Percentiles rank a stretch among this genome's conserved stretches.
These are phyloP conservation scores for Bjerkandera adusta DNA, from an alignment of 1,284 basidiomycete species.

Conservation along the genomic window DNA sequence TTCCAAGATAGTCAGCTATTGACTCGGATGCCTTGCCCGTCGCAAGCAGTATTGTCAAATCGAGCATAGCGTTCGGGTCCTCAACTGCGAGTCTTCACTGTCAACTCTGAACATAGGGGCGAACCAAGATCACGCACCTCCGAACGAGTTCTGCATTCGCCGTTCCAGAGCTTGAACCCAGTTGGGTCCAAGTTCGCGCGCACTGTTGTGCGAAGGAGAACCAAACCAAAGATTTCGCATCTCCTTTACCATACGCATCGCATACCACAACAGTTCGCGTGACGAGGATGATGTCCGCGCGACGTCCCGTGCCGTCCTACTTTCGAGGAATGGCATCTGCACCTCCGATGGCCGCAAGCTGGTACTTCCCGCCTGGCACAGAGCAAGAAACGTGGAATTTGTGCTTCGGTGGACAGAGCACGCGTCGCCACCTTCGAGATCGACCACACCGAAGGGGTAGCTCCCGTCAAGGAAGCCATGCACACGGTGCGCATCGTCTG, in stretches of 20 bases:
- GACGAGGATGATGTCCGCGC: constrained; percentile 69
- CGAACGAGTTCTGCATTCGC: constrained; percentile 61
- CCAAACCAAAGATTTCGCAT: constrained; percentile 73
- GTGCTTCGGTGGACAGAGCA: no score
- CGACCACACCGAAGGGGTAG: constrained; percentile 70
- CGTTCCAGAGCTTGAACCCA: constrained; percentile 66
- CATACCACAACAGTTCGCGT: constrained; percentile 69
- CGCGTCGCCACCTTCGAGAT: constrained; percentile 35
- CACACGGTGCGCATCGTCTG: constrained; percentile 55
- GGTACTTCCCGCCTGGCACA: no score
- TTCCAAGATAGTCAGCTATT: constrained; percentile 69
- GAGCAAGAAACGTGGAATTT: no score
- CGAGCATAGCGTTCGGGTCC: constrained; percentile 60
- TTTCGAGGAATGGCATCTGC: constrained; percentile 57
- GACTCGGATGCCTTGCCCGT: constrained; percentile 69
- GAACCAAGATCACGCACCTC: constrained; percentile 45
- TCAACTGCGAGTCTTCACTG: constrained; percentile 38
- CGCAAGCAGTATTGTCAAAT: constrained; percentile 68
- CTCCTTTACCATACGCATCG: constrained; percentile 65
- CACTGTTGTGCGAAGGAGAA: constrained; percentile 58
- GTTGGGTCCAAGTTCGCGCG: constrained; percentile 66
- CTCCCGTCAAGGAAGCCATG: constrained; percentile 77
- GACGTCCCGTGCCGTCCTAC: constrained; percentile 46
- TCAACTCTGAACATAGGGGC: not conserved
- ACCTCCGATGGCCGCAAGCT: constrained; percentile 46